Evolutionary conservation across 305 asterid genomes (phyloP).

Genomic region (Fraxinus latifolia): DNA sequence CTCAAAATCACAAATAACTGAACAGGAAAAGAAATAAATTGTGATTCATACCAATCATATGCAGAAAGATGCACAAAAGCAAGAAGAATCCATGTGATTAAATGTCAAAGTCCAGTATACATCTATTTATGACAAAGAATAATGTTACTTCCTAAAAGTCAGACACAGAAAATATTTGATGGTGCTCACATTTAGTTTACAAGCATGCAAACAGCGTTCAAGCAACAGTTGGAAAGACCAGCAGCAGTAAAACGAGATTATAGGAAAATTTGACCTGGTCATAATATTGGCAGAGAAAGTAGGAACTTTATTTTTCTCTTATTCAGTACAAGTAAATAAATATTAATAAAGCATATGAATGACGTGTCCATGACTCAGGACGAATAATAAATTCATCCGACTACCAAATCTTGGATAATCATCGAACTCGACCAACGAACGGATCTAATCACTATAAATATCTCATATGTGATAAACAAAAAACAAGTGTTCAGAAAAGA

Average conservation of each 20-base stretch:
- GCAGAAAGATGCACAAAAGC: background rate
- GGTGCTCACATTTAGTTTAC: background rate
- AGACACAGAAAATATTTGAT: background rate
- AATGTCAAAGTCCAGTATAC: background rate
- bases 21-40: background rate
- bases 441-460: background rate
- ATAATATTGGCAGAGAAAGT: background rate
- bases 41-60: background rate
- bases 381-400: background rate
- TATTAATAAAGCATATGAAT: background rate
- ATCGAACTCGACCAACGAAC: background rate
- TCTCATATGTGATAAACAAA: background rate
- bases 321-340: background rate
- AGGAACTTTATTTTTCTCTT: constrained; percentile 9
- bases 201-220: background rate
- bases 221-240: background rate
- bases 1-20: background rate
- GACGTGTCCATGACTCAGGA: background rate
- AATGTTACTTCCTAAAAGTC: background rate
- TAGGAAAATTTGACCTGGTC: constrained; percentile 8
- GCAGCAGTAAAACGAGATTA: background rate
- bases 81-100: background rate
- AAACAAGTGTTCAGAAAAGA: background rate
- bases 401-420: background rate
- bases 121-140: background rate